These are phyloP conservation scores for Nannochloris sp. DNA, from an alignment of 139 green algal genomes.

Conservation along the genomic window DNA sequence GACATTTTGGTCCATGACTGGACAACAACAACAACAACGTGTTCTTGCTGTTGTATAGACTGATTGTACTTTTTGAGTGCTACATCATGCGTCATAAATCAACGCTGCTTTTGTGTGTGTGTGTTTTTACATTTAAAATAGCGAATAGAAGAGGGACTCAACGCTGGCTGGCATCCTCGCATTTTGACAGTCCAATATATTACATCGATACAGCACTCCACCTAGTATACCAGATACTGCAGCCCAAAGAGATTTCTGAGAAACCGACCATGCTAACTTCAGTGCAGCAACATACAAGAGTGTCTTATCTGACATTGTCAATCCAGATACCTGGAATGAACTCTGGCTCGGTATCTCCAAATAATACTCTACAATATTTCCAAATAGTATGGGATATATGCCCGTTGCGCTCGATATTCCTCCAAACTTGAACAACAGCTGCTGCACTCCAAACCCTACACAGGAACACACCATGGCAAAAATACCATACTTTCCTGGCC, in stretches of 20 bases:
- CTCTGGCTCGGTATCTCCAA: constrained; percentile 41
- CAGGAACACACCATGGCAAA: constrained; percentile 24
- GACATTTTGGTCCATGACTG: too few relatives aligned
- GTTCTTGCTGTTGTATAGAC: too few relatives aligned
- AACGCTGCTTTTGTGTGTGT: neutral
- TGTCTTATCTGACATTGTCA: constrained; percentile 50
- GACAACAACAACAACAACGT: too few relatives aligned
- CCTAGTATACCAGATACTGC: constrained; percentile 30
- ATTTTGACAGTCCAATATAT: constrained; percentile 35
- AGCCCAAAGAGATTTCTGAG: constrained; percentile 14
- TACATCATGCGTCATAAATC: neutral
- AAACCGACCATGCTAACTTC: constrained; percentile 48
- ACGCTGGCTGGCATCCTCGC: neutral
- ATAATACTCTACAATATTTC: constrained; percentile 43
- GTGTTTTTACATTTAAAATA: neutral
- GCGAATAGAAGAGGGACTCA: neutral
- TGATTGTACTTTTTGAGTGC: too few relatives aligned
- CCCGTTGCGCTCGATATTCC: constrained; percentile 16
- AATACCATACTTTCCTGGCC: constrained; percentile 39
- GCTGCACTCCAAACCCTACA: constrained; percentile 35
- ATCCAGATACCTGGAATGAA: constrained; percentile 46
- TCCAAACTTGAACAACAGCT: neutral
- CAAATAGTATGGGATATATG: constrained; percentile 50
- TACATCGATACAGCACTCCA: constrained; percentile 47
- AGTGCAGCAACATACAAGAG: constrained; percentile 55